These are phyloP conservation scores for Glaciozyma martinii DNA, from an alignment of 768 basidiomycete species.

Conservation along the genomic window DNA sequence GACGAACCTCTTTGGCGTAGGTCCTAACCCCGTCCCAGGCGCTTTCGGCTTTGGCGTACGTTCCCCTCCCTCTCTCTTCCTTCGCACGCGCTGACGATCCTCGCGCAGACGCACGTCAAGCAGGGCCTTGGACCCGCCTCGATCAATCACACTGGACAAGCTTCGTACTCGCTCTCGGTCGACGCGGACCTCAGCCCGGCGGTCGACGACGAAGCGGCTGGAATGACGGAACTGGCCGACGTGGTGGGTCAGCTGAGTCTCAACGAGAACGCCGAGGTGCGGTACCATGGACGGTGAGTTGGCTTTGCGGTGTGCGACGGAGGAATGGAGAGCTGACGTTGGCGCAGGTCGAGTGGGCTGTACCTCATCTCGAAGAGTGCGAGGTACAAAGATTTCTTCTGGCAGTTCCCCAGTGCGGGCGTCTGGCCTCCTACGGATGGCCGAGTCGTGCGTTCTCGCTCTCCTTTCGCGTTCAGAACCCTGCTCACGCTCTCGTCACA, in stretches of 20 bases:
- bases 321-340: neutral
- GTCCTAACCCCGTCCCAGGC: neutral
- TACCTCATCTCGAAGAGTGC: constrained; percentile 33
- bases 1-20: neutral
- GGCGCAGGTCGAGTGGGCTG: constrained; percentile 38
- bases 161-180: constrained; percentile 9
- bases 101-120: neutral
- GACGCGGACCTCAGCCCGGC: constrained; percentile 1
- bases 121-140: constrained; percentile 4
- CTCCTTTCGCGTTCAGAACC: neutral
- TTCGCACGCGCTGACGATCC: neutral
- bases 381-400: constrained; percentile 35
- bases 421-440: constrained; percentile 67
- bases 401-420: constrained; percentile 69
- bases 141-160: constrained; percentile 23
- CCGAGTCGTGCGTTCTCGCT: constrained; percentile 7
- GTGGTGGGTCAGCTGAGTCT: constrained; percentile 78
- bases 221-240: constrained; percentile 46
- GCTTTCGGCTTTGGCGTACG: neutral
- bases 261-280: constrained; percentile 75
- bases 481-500: neutral
- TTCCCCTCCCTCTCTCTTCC: neutral
- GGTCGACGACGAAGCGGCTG: constrained; percentile 34
- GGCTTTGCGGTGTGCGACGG: neutral
- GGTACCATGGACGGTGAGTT: constrained; percentile 59